Evolutionary conservation across 768 basidiomycete genomes (phyloP), one percentile per base, ranked within the genome.

Genomic region (Termitomyces sp.): DNA sequence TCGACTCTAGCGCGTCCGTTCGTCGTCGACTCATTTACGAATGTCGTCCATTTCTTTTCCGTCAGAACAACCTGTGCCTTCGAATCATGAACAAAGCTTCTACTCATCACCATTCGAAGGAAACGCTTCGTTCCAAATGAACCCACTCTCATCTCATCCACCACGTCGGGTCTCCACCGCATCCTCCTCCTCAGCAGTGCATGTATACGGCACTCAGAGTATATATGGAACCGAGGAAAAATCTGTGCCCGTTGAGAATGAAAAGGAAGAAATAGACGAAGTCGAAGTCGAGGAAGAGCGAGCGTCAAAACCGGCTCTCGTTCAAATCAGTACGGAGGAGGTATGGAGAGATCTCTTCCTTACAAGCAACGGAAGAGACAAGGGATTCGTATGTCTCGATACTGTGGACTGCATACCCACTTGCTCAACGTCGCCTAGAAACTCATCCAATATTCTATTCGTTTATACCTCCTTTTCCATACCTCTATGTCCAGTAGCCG

Each of bases 371-470:
- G 91, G 91, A 50, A 78, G 91, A 63, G 91, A 94, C 71, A 94
- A 94, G 73, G 83, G 84, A 30, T 86, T 94, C 66, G 91, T 93
- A 72, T 65, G 89, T 79, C 55, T 4, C 33, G 33, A 38, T 42
- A 30, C 38, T 23, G 33, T 26, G 15, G 48, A 41, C 15, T 40
- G 19, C 28, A 31, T 30, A 37, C 21, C 35, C n/a, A 17, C n/a
- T 21, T 44, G 33, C 60, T 55, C 12, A 61, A 21, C 1, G 14
- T 35, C 38, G 38, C 48, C 26, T 50, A 93, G 91, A 94, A 94
- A 91, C 64, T 92, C 54, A 83, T 94, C 55, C 91, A 94, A 75
- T 94, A 93, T 68, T 80, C 87, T 23, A 81, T 94, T 59, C 82
- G 83, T 47, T 71, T 91, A 50, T 89, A 85, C 68, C 76, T 93